Percentiles rank a stretch among this genome's conserved stretches.
Evolutionary conservation across 2,329 filamentous ascomycete genomes (phyloP).

Genomic region (Pseudonectria foliicola): DNA sequence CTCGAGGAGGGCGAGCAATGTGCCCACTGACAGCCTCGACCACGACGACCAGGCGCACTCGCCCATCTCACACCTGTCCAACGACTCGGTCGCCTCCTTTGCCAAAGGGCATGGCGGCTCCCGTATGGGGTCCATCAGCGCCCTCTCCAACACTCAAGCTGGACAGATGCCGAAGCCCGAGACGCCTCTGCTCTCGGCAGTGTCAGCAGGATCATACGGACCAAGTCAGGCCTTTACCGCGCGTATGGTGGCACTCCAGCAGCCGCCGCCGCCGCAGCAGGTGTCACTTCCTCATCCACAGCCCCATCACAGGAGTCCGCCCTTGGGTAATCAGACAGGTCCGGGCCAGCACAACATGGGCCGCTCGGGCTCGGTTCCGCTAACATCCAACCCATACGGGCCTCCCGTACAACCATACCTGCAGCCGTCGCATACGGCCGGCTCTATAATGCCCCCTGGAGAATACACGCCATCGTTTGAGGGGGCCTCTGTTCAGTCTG

Average conservation of each 20-base stretch:
- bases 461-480: no score
- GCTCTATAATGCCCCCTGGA: no score
- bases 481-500: no score
- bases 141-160: slow-evolving; percentile 8
- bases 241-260: slow-evolving; percentile 8
- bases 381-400: no score
- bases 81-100: slow-evolving; percentile 18
- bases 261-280: slow-evolving; percentile 11
- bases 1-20: slow-evolving; percentile 1
- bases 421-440: no score
- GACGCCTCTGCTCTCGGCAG: slow-evolving; percentile 9
- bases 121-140: slow-evolving; percentile 10
- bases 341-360: no score
- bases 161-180: slow-evolving; percentile 9
- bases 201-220: slow-evolving; percentile 9
- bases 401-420: no score
- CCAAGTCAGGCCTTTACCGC: slow-evolving; percentile 9
- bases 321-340: no score
- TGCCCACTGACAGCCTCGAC: slow-evolving; percentile 4
- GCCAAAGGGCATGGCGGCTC: slow-evolving; percentile 19
- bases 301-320: slow-evolving; percentile 1
- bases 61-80: slow-evolving; percentile 18
- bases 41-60: slow-evolving; percentile 15
- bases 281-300: slow-evolving; percentile 4
- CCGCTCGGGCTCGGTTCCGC: no score